These are phyloP conservation scores for Trametes polyzona DNA, from an alignment of 1,284 basidiomycete species.

Conservation along the genomic window DNA sequence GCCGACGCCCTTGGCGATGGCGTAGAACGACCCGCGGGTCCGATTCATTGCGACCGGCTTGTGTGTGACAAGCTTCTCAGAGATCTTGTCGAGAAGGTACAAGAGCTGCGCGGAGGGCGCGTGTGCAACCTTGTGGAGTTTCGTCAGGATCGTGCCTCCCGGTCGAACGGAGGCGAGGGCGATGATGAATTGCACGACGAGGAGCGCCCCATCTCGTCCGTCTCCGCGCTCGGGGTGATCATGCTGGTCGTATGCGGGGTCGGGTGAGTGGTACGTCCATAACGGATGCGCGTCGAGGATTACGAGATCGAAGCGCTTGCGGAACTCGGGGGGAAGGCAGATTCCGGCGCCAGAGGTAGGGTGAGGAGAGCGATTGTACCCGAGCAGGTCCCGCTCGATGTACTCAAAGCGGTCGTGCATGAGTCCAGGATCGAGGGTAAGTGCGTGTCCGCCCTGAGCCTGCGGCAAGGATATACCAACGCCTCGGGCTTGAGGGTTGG, in stretches of 20 bases:
- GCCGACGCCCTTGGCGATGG: slow-evolving; percentile 33
- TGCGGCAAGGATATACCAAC: slow-evolving; percentile 33
- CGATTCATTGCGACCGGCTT: slow-evolving; percentile 30
- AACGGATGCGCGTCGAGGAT: slow-evolving; percentile 38
- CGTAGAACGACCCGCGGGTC: slow-evolving; percentile 38
- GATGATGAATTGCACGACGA: slow-evolving; percentile 37
- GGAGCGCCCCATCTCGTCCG: slow-evolving; percentile 34
- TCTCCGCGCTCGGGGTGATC: too few species aligned
- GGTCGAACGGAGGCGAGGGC: slow-evolving; percentile 29
- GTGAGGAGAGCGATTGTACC: too few species aligned
- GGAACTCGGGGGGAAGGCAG: slow-evolving; percentile 11
- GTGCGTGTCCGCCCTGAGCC: slow-evolving; percentile 30
- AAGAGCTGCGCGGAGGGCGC: slow-evolving; percentile 33
- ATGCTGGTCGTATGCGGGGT: too few species aligned
- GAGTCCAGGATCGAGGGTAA: too few species aligned
- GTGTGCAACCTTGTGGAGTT: slow-evolving; percentile 35
- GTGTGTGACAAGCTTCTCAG: slow-evolving; percentile 20
- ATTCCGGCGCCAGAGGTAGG: slow-evolving; percentile 1
- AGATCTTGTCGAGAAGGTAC: slow-evolving; percentile 34
- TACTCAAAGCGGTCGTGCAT: too few species aligned
- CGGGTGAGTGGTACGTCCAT: slow-evolving; percentile 25
- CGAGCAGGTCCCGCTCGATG: too few species aligned
- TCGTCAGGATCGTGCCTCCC: slow-evolving; percentile 36
- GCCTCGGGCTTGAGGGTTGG: slow-evolving; percentile 27
- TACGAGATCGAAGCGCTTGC: slow-evolving; percentile 33